These are phyloP conservation scores for Phlebiopsis gigantea DNA, from an alignment of 768 basidiomycete genomes.

Conservation along the genomic window DNA sequence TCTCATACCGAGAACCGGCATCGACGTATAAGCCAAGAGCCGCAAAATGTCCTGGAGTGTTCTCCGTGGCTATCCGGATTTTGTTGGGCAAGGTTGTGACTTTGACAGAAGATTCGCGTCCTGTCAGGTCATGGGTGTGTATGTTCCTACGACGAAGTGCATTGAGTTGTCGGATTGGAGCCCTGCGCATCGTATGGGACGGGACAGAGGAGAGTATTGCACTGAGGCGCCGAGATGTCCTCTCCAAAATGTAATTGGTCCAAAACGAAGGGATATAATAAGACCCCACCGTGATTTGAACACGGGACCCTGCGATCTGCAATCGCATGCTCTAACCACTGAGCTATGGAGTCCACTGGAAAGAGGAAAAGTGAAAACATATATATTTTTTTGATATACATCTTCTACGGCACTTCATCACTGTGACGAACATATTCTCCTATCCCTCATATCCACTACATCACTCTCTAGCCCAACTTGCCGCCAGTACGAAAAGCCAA, in stretches of 20 bases:
- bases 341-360: slow-evolving; percentile 32
- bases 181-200: slow-evolving; percentile 1
- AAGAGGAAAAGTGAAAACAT: no score
- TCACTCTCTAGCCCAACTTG: no score
- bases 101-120: slow-evolving; percentile 28
- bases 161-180: slow-evolving; percentile 1
- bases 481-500: no score
- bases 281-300: slow-evolving; percentile 52
- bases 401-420: no score
- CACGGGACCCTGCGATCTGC: slow-evolving; percentile 55
- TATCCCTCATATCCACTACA: no score
- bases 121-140: slow-evolving; percentile 2
- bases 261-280: slow-evolving; percentile 8
- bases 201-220: not conserved
- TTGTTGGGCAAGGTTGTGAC: slow-evolving; percentile 90
- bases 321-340: slow-evolving; percentile 57
- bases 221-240: not conserved
- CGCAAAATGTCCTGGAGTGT: slow-evolving; percentile 90
- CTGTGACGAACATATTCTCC: no score
- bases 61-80: slow-evolving; percentile 87
- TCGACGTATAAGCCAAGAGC: slow-evolving; percentile 92
- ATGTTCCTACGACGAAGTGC: not conserved
- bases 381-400: no score
- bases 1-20: slow-evolving; percentile 90
- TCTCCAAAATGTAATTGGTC: not conserved